phyloP scores from a whole-genome alignment of 2,329 filamentous ascomycete species.

The Phialophora expanda region DNA sequence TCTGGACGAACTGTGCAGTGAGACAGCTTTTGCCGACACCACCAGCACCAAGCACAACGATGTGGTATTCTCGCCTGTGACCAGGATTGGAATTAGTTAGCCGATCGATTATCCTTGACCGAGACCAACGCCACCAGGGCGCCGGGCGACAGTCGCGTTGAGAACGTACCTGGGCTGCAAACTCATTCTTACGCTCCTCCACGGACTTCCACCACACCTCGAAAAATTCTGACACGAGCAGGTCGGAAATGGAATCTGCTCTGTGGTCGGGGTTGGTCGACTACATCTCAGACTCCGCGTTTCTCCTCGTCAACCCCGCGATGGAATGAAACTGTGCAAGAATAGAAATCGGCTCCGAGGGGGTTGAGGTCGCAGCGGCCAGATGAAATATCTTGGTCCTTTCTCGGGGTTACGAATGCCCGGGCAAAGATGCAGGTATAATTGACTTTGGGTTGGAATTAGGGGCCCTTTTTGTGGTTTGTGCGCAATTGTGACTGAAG shows the following conservation, averaged over 20 bases:
- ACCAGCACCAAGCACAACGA: slow-evolving; percentile 82
- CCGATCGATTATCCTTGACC: not conserved
- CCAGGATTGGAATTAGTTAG: slow-evolving; percentile 7
- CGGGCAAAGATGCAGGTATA: not conserved
- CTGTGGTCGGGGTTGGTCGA: slow-evolving; percentile 6
- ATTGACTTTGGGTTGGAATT: not conserved
- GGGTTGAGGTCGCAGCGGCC: not conserved
- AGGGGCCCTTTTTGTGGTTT: slow-evolving; percentile 9
- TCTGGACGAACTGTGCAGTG: slow-evolving; percentile 91
- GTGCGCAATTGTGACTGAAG: slow-evolving; percentile 12
- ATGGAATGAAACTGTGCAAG: slow-evolving; percentile 5
- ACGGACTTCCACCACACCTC: slow-evolving; percentile 7
- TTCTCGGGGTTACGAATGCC: too few relatives aligned
- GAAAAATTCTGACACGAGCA: slow-evolving; percentile 1
- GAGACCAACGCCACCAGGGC: not conserved
- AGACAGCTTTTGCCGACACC: slow-evolving; percentile 92
- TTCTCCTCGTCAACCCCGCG: slow-evolving; percentile 5
- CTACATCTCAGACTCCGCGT: slow-evolving; percentile 15
- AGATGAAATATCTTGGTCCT: not conserved
- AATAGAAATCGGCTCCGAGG: slow-evolving; percentile 1
- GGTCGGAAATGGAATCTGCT: slow-evolving; percentile 12
- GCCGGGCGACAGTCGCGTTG: not conserved
- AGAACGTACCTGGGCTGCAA: slow-evolving; percentile 37
- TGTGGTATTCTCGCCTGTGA: slow-evolving; percentile 75
- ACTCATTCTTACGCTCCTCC: slow-evolving; percentile 33